Percentiles rank a stretch among this genome's conserved stretches.
Evolutionary conservation across 805 yeast genomes (phyloP).

Genomic region (Candida nonsorbophila): DNA sequence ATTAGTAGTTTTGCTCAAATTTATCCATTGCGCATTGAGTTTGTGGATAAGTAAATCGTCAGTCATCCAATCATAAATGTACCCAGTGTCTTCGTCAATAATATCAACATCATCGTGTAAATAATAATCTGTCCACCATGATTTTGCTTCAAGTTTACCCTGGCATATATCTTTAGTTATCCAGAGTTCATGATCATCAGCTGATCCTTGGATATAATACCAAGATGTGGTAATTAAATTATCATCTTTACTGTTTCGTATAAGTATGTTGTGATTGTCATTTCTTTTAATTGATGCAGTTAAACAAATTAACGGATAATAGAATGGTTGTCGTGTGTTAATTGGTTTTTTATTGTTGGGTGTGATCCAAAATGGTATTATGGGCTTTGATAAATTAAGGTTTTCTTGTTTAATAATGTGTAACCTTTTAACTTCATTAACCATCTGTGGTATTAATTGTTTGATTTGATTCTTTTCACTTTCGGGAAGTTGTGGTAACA

Average conservation of each 20-base stretch:
- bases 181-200: slow-evolving; percentile 93
- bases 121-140: too few species aligned
- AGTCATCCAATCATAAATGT: slow-evolving; percentile 14
- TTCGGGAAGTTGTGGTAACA: too few species aligned
- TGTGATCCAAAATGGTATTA: slow-evolving; percentile 9
- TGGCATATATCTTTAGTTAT: slow-evolving; percentile 32
- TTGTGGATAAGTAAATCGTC: too few species aligned
- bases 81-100: slow-evolving; percentile 16
- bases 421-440: slow-evolving; percentile 29
- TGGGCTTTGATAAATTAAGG: slow-evolving; percentile 3
- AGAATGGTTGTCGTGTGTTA: too few species aligned
- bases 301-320: slow-evolving; percentile 6
- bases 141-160: slow-evolving; percentile 43
- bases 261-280: too few species aligned
- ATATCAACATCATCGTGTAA: too few species aligned
- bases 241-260: too few species aligned
- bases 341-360: slow-evolving; percentile 4
- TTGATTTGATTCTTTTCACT: slow-evolving; percentile 54
- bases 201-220: slow-evolving; percentile 84
- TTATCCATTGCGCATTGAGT: too few species aligned
- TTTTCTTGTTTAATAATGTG: slow-evolving; percentile 2
- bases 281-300: slow-evolving; percentile 7
- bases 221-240: too few species aligned
- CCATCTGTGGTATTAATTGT: slow-evolving; percentile 44
- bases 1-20: too few species aligned